Percentiles rank a stretch among this genome's conserved stretches.
Conservation (phyloP, 202 grass and related monocot genomes). For the Saccharum hybrid region DNA sequence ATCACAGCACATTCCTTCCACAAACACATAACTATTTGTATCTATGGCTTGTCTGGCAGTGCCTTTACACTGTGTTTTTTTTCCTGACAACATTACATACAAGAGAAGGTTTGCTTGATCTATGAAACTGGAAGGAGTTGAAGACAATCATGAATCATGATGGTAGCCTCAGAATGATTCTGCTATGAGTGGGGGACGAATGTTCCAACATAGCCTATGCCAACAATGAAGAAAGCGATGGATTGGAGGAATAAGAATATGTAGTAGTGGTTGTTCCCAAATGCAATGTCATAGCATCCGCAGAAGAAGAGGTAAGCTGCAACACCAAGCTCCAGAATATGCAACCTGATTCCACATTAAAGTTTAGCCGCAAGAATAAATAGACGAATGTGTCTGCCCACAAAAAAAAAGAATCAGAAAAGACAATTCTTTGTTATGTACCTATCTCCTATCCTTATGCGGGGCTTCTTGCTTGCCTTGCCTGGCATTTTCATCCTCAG, state of each 20-base stretch:
- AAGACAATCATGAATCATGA: not conserved
- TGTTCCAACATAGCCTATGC: constrained; percentile 82
- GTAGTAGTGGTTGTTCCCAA: constrained; percentile 76
- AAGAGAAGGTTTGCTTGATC: constrained; percentile 32
- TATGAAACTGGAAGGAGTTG: constrained; percentile 14
- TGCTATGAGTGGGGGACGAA: constrained; percentile 54
- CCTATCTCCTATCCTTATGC: constrained; percentile 67
- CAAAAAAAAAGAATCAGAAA: not conserved
- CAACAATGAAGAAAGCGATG: constrained; percentile 78
- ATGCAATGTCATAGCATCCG: constrained; percentile 72
- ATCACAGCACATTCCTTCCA: constrained; percentile 37
- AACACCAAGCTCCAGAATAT: constrained; percentile 77
- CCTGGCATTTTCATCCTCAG: constrained; percentile 58
- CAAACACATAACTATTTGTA: constrained; percentile 40
- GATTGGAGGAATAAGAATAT: constrained; percentile 85
- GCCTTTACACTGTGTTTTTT: constrained; percentile 25
- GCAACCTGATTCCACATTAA: constrained; percentile 61
- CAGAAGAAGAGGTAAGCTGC: constrained; percentile 86
- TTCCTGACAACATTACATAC: constrained; percentile 36
- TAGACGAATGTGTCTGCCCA: constrained; percentile 18
- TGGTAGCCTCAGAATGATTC: not conserved
- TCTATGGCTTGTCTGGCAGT: constrained; percentile 27
- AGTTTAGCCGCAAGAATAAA: constrained; percentile 24
- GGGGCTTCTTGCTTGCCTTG: constrained; percentile 59
- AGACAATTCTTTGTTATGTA: constrained; percentile 20